Evolutionary conservation across 371 early-diverging fungal species (phyloP).

Genomic region (Batrachochytrium dendrobatidis): DNA sequence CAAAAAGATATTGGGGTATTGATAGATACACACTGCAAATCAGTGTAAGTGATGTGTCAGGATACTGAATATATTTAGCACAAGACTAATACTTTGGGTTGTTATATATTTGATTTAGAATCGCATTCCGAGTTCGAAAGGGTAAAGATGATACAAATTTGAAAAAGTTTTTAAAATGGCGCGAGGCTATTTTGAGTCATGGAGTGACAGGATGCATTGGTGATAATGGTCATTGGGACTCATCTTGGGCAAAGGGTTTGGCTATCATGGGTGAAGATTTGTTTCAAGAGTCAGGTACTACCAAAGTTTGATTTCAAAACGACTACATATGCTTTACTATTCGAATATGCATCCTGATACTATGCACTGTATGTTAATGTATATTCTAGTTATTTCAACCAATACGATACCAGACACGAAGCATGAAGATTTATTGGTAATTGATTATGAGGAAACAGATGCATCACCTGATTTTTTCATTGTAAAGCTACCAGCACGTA

Average conservation of each 20-base stretch:
- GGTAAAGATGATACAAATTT: slow-evolving; percentile 28
- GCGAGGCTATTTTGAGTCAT: slow-evolving; percentile 13
- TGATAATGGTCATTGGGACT: slow-evolving; percentile 41
- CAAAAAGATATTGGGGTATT: slow-evolving; percentile 80
- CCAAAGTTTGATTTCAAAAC: too few relatives aligned
- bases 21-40: slow-evolving; percentile 38
- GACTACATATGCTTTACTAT: too few relatives aligned
- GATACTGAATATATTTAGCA: too few relatives aligned
- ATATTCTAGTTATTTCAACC: too few relatives aligned
- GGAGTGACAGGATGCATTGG: slow-evolving; percentile 17
- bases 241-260: slow-evolving; percentile 39
- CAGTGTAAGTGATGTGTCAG: slow-evolving; percentile 12
- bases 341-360: too few relatives aligned
- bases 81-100: slow-evolving; percentile 1
- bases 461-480: too few relatives aligned
- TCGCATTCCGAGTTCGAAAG: slow-evolving; percentile 30
- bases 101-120: slow-evolving; percentile 9
- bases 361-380: too few relatives aligned
- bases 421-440: too few relatives aligned
- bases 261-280: slow-evolving; percentile 24
- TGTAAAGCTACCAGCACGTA: slow-evolving; percentile 25
- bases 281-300: too few relatives aligned
- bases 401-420: too few relatives aligned
- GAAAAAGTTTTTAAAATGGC: slow-evolving; percentile 43
- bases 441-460: too few relatives aligned